A percentile compares a stretch with the other conserved stretches of the same genome.
phyloP scores from a whole-genome alignment of 371 early-diverging fungal species.

The Mucor indicus region DNA sequence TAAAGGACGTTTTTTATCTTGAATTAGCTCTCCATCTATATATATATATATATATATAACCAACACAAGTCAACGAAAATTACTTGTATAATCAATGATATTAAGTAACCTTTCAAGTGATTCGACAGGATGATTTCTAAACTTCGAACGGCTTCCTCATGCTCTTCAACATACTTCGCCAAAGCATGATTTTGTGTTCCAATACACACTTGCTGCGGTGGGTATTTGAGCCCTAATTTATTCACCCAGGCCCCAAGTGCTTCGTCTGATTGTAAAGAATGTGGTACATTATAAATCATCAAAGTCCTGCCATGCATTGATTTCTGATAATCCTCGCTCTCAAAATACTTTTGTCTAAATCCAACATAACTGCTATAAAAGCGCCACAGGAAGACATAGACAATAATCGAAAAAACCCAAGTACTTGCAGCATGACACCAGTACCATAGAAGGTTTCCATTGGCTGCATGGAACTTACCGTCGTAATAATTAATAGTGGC shows the following conservation, averaged over 20 bases:
- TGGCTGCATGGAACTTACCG: conserved; percentile 22
- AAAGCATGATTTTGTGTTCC: conserved; percentile 68
- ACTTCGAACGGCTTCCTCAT: conserved; percentile 60
- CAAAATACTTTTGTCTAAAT: conserved; percentile 57
- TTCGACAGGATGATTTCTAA: conserved; percentile 66
- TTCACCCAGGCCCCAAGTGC: conserved; percentile 54
- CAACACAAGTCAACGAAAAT: too few relatives aligned
- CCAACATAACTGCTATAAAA: conserved; percentile 54
- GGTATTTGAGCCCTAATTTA: conserved; percentile 39
- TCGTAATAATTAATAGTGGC: conserved; percentile 35
- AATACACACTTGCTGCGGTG: conserved; percentile 60
- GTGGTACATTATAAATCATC: conserved; percentile 69
- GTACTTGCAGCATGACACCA: conserved; percentile 61
- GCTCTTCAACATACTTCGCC: conserved; percentile 67
- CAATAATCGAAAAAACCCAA: conserved; percentile 54
- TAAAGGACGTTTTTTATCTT: conserved; percentile 48
- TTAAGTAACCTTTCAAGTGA: conserved; percentile 44
- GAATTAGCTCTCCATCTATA: conserved; percentile 41
- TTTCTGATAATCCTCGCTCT: conserved; percentile 59
- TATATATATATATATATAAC: too few relatives aligned
- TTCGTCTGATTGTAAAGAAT: conserved; percentile 54
- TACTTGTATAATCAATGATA: neutral
- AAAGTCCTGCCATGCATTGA: conserved; percentile 64
- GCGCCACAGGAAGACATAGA: conserved; percentile 44
- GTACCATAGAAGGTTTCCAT: conserved; percentile 42